Percentiles rank a stretch among this genome's conserved stretches.
These are phyloP conservation scores for Cryptosporidium xiaoi DNA, from an alignment of 169 alveolate genomes.

Conservation along the genomic window DNA sequence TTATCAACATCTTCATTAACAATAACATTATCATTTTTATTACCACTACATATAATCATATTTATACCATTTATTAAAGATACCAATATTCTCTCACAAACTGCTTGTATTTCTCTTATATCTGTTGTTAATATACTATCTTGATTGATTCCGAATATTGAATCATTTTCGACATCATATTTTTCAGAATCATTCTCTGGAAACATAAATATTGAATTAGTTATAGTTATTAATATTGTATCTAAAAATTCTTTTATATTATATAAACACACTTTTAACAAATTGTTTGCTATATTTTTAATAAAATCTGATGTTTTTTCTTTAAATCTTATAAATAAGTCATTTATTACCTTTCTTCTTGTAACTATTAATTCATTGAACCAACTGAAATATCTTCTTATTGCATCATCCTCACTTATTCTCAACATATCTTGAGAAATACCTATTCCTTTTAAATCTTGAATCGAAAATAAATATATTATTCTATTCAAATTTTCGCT, in stretches of 20 bases:
- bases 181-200: slow-evolving; percentile 39
- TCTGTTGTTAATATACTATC: slow-evolving; percentile 29
- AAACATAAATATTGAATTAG: slow-evolving; percentile 28
- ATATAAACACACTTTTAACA: slow-evolving; percentile 8
- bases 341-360: slow-evolving; percentile 4
- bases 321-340: neutral
- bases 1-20: neutral
- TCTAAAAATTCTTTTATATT: slow-evolving; percentile 19
- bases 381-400: slow-evolving; percentile 40
- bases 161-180: slow-evolving; percentile 20
- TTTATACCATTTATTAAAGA: slow-evolving; percentile 8
- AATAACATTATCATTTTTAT: neutral
- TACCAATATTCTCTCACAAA: slow-evolving; percentile 21
- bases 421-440: slow-evolving; percentile 29
- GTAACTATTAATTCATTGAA: slow-evolving; percentile 22
- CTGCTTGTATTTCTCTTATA: slow-evolving; percentile 21
- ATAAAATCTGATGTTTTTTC: slow-evolving; percentile 16
- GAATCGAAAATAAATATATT: slow-evolving; percentile 18
- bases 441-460: slow-evolving; percentile 9
- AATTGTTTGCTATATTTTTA: neutral
- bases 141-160: slow-evolving; percentile 22
- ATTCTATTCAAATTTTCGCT: neutral
- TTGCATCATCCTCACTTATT: slow-evolving; percentile 68
- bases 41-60: neutral
- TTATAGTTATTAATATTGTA: slow-evolving; percentile 5